phyloP scores from a whole-genome alignment of 2,329 filamentous ascomycete species.

The Plectosphaerella plurivora region DNA sequence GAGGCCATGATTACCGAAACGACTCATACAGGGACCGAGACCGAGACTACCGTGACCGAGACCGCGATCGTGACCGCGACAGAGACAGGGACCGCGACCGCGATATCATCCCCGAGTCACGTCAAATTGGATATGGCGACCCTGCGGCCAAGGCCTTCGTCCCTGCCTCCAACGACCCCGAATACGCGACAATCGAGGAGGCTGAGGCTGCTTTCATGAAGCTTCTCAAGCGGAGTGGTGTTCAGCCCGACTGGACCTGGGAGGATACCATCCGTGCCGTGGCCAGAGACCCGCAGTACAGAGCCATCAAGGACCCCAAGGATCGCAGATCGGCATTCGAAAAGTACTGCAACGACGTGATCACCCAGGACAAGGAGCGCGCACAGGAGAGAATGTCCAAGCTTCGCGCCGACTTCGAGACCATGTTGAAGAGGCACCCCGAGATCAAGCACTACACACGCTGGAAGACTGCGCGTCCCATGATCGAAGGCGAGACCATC shows the following conservation, averaged over 20 bases:
- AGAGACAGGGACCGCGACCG: constrained; percentile 9
- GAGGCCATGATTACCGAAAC: constrained; percentile 32
- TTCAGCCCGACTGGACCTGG: constrained; percentile 91
- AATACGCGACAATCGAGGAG: constrained; percentile 77
- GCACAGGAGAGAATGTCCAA: constrained; percentile 91
- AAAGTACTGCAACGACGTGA: constrained; percentile 88
- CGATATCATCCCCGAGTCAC: constrained; percentile 45
- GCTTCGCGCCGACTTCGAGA: constrained; percentile 87
- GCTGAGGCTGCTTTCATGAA: constrained; percentile 93
- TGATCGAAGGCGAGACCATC: constrained; percentile 91
- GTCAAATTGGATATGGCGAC: constrained; percentile 55
- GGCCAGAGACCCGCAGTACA: constrained; percentile 88
- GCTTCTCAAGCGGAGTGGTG: constrained; percentile 75
- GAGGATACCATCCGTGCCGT: constrained; percentile 81
- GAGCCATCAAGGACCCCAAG: constrained; percentile 86
- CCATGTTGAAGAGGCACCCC: constrained; percentile 92
- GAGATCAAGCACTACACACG: constrained; percentile 97
- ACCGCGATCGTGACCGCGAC: constrained; percentile 31
- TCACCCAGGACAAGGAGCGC: constrained; percentile 88
- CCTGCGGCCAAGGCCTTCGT: constrained; percentile 54
- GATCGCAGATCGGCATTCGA: constrained; percentile 89
- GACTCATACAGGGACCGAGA: constrained; percentile 14
- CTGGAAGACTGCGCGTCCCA: constrained; percentile 92
- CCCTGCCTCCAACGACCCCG: constrained; percentile 65
- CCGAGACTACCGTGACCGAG: constrained; percentile 31